Base-by-base conservation (phyloP, 805 yeast genomes). In the Pichia nanzhaoensis region DNA sequence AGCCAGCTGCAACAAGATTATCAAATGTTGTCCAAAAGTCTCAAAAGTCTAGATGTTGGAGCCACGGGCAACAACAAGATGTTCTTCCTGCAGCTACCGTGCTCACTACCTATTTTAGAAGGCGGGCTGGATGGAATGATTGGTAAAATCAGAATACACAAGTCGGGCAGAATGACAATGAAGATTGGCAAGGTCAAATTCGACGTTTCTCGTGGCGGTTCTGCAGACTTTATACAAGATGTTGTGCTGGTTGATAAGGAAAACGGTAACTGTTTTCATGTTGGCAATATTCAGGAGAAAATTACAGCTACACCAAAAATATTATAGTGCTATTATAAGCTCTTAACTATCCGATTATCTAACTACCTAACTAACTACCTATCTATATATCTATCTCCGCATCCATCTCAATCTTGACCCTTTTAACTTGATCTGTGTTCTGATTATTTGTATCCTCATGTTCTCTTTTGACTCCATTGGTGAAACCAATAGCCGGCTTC, bases 141-240 rank as follows among this genome's bases (percentile, higher is more conserved):
- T 33, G 97, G 97, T 5, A 70, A 75, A 9, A 57, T 91, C 30
- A 76, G 91, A 45, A 70, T 82, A 38, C 96, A 90, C 61, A 77
- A 81, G 56, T 86, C 96, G 1, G 98, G 98, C 3, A 85, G 77
- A 58, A 61, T 88, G 18, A 73, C 95, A 3, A 74, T 90, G 61
- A 74, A 78, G 48, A 66, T 91, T 33, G 96, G 95, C 13, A 75
- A 78, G 42, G 75, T 78, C 7, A 70, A 75, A 3, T 74, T 81
- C 72, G 87, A 83, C 46, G 79, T 89, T 19, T 69, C 80, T 4
- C 73, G 76, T 55, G 96, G 96, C 14, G 78, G 86, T 3, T 73
- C 80, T 12, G 62, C 84, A 6, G 70, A 75, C 4, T 81, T 88
- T 50, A 64, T 84, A 22, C 96, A 91, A 60, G 91, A 87, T 47